These are phyloP conservation scores for Glycine latifolia DNA, from an alignment of 306 rosid genomes.

Conservation along the genomic window DNA sequence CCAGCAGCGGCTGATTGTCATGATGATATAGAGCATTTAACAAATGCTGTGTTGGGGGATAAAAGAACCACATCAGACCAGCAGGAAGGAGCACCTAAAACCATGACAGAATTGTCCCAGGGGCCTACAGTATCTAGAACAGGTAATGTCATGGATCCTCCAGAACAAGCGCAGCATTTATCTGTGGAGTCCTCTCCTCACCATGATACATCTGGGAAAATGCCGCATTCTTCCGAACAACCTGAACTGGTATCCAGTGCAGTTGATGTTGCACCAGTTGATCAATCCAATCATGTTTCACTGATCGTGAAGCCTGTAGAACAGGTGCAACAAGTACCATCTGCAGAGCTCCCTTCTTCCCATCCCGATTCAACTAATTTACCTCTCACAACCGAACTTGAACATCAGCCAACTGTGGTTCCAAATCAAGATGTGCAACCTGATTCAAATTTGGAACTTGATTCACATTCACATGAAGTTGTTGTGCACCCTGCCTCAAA, in stretches of 20 bases:
- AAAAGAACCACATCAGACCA: conserved; percentile 45
- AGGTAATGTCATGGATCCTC: conserved; percentile 42
- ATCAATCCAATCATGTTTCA: conserved; percentile 39
- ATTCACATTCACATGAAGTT: conserved; percentile 36
- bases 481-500: conserved; percentile 47
- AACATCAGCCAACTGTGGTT: conserved; percentile 44
- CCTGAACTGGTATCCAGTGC: conserved; percentile 38
- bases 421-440: conserved; percentile 46
- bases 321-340: conserved; percentile 27
- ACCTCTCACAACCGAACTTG: conserved; percentile 39
- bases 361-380: conserved; percentile 32
- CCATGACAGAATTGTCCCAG: conserved; percentile 35
- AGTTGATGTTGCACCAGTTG: conserved; percentile 37
- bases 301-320: conserved; percentile 41
- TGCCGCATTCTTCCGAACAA: conserved; percentile 9
- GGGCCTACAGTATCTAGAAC: conserved; percentile 45
- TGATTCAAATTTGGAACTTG: conserved; percentile 24
- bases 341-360: conserved; percentile 46
- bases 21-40: conserved; percentile 39
- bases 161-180: conserved; percentile 46
- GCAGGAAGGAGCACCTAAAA: conserved; percentile 53
- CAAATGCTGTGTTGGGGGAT: conserved; percentile 41
- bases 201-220: conserved; percentile 37
- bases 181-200: conserved; percentile 48
- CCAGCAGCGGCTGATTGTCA: conserved; percentile 45